These are phyloP conservation scores for Leccinum subatratum DNA, from an alignment of 1,284 basidiomycete genomes.

Conservation along the genomic window DNA sequence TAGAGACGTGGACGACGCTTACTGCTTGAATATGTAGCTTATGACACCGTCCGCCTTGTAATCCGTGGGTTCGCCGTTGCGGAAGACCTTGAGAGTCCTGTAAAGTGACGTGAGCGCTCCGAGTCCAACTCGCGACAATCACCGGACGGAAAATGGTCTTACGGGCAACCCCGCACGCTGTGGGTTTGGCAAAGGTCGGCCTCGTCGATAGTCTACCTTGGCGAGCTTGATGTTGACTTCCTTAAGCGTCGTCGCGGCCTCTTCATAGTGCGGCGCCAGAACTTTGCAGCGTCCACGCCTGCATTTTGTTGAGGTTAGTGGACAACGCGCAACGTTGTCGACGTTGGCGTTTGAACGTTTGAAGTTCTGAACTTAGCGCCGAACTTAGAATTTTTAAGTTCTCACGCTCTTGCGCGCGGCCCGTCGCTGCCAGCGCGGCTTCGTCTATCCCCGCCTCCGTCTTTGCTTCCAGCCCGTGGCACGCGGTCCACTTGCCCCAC, in stretches of 20 bases:
- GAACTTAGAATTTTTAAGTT: no score
- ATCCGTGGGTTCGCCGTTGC: conserved; percentile 71
- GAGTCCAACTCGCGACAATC: not conserved
- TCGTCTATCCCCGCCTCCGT: no score
- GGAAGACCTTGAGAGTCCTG: conserved; percentile 88
- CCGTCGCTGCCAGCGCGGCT: no score
- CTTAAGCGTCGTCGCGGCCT: conserved; percentile 90
- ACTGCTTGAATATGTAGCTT: conserved; percentile 98
- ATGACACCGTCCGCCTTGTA: conserved; percentile 98
- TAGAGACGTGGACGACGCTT: conserved; percentile 30
- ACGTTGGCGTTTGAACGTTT: no score
- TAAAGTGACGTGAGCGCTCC: conserved; percentile 1
- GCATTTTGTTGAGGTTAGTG: not conserved
- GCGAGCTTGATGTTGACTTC: conserved; percentile 87
- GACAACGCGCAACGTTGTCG: no score
- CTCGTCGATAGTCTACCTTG: conserved; percentile 92
- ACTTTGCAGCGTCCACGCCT: conserved; percentile 93
- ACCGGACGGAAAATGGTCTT: conserved; percentile 9
- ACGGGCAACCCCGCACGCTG: conserved; percentile 91
- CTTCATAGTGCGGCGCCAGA: conserved; percentile 91
- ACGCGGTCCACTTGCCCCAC: no score
- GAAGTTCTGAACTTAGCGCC: no score
- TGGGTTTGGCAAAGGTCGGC: conserved; percentile 82
- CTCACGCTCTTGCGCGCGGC: no score
- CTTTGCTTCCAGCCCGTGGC: no score